Base-by-base conservation (phyloP, 768 basidiomycete genomes). In the Tulasnella sp. region DNA sequence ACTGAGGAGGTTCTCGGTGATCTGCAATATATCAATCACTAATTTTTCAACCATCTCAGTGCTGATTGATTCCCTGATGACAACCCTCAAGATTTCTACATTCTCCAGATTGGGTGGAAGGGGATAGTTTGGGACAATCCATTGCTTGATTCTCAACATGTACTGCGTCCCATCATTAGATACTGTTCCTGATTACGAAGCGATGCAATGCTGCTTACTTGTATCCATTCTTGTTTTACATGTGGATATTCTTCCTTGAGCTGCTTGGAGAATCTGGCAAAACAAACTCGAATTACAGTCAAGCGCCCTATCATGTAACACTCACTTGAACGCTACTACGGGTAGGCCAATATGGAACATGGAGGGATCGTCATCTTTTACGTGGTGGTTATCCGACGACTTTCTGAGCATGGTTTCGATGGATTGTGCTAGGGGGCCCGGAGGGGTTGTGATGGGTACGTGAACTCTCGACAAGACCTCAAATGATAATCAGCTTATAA, bases 41-140 rank as follows among this genome's bases (percentile, higher is more conserved):
- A 90, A 71, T 48, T 76, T 72, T 56, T 81, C 78, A 37, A 80
- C 56, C 45, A 82, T 69, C 74, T 80, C 73, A 59, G 72, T 73
- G 47, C 71, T 76, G 37, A 79, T 62, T 0, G 72, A 75, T 59
- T 77, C 75, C 25, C 76, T 68, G 15, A 79, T 70, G 43, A 79
- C 78, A 32, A 78, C 74, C 45, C 78, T 72, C 25, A 79, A 67
- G 45, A 80, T 76, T 60, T 81, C 77, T 27, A 69, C 67, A 1
- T 71, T 65, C 48, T 76, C 70, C 46, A 68, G 71, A 37, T 69
- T 70, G 24, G 70, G 67, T 0, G 79, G 75, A 24, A 76, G 71
- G 35, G 67, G 66, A 57, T 79, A 78, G 60, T 78, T 77, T 8
- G 77, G 75, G 1, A 77, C 74, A 48, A 79, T 78, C 77, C 77